Conservation (phyloP, 129 eudicot species). For the Centrapalus pauciflorus region DNA sequence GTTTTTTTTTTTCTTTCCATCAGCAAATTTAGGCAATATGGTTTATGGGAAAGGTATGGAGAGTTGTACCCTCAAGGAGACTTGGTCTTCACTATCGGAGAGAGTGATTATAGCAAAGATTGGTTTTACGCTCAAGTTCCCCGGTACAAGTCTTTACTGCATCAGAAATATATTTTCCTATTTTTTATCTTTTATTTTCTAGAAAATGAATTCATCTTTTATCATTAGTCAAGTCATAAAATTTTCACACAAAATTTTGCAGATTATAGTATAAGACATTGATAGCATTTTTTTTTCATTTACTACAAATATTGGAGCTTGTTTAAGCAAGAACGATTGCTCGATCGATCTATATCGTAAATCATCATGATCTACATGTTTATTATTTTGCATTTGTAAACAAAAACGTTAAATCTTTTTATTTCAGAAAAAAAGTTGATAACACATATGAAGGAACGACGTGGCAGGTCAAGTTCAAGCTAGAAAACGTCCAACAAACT, state of each 20-base stretch:
- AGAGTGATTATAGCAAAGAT: constrained; percentile 60
- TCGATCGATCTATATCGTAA: no score
- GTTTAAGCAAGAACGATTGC: background rate
- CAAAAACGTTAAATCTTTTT: background rate
- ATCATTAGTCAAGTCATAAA: no score
- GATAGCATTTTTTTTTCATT: no score
- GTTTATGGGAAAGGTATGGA: constrained; percentile 86
- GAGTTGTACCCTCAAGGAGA: constrained; percentile 69
- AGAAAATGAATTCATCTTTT: no score
- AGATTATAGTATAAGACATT: background rate
- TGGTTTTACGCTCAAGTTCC: constrained; percentile 94
- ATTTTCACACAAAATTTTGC: no score
- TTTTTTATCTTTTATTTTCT: no score
- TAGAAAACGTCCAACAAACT: constrained; percentile 28
- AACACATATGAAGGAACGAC: constrained; percentile 69
- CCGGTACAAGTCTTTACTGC: constrained; percentile 33
- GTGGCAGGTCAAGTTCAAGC: constrained; percentile 83
- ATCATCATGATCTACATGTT: background rate
- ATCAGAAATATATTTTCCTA: no score
- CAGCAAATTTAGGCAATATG: constrained; percentile 84
- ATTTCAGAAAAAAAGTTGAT: constrained; percentile 45
- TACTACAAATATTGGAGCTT: no score
- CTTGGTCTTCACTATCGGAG: constrained; percentile 64
- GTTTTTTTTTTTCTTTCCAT: background rate
- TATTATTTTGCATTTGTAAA: background rate